phyloP scores from a whole-genome alignment of 495 filamentous ascomycete species.

The Annulohypoxylon stygium region DNA sequence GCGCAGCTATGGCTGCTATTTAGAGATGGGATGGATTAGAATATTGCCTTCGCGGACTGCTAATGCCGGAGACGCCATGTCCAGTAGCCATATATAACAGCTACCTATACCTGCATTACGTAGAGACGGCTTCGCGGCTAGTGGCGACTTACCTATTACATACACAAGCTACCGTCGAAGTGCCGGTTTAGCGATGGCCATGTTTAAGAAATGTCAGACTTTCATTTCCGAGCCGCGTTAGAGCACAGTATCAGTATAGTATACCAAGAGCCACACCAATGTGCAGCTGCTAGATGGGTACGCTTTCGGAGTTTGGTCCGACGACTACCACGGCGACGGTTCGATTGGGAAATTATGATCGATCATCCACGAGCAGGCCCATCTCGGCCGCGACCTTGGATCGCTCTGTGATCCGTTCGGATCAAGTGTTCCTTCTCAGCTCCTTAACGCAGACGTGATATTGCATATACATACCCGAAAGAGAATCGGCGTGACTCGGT shows the following conservation, averaged over 20 bases:
- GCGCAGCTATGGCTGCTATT: background rate
- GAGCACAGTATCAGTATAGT: background rate
- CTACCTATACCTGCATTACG: background rate
- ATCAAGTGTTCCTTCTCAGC: constrained; percentile 21
- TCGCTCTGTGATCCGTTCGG: constrained; percentile 29
- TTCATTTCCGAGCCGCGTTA: constrained; percentile 34
- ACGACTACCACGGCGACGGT: constrained; percentile 19
- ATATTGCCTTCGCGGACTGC: background rate
- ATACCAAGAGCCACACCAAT: constrained; percentile 13
- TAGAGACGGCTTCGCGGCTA: constrained; percentile 37
- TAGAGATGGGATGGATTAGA: constrained; percentile 18
- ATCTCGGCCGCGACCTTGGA: constrained; percentile 28
- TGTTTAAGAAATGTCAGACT: constrained; percentile 21
- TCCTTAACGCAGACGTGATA: constrained; percentile 23
- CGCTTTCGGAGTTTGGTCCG: constrained; percentile 25
- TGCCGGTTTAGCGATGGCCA: constrained; percentile 21
- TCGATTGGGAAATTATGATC: constrained; percentile 40
- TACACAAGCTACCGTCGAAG: constrained; percentile 37
- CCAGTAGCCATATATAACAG: background rate
- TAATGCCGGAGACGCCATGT: constrained; percentile 18
- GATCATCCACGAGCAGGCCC: constrained; percentile 31
- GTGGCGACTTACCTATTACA: constrained; percentile 30
- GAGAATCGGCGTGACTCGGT: constrained; percentile 17
- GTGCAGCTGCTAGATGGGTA: constrained; percentile 29
- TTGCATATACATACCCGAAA: constrained; percentile 30